These are phyloP conservation scores for Fusarium incarnatum DNA, from an alignment of 2,329 filamentous ascomycete species.

Conservation along the genomic window DNA sequence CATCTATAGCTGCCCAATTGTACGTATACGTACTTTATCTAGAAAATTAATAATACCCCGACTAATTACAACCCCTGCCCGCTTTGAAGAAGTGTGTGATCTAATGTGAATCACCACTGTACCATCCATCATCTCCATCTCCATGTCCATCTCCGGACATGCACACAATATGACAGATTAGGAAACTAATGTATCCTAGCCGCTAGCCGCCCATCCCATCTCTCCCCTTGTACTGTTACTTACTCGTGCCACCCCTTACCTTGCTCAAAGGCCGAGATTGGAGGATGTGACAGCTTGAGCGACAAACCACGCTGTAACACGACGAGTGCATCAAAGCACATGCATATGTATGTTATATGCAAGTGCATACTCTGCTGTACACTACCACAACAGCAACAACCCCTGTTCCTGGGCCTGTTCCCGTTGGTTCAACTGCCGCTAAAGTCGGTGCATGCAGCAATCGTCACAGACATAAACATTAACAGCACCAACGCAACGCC, in stretches of 20 bases:
- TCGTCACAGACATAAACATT: conserved; percentile 31
- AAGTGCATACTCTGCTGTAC: not conserved
- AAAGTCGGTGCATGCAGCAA: conserved; percentile 29
- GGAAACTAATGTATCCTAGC: conserved; percentile 30
- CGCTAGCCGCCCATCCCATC: conserved; percentile 22
- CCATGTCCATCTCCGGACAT: conserved; percentile 13
- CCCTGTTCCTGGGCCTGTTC: conserved; percentile 14
- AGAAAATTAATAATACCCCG: not conserved
- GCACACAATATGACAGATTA: conserved; percentile 29
- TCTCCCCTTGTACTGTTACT: not conserved
- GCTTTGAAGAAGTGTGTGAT: conserved; percentile 21
- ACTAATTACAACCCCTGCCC: conserved; percentile 27
- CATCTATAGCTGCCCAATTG: conserved; percentile 24
- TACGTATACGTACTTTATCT: not conserved
- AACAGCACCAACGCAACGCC: conserved; percentile 24
- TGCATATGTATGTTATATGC: conserved; percentile 23
- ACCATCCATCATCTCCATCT: not conserved
- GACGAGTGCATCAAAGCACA: conserved; percentile 18
- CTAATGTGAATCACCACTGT: conserved; percentile 22
- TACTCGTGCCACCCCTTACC: conserved; percentile 24
- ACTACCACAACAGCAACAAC: not conserved
- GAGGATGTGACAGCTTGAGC: conserved; percentile 33
- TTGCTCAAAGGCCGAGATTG: conserved; percentile 25
- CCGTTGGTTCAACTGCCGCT: conserved; percentile 33
- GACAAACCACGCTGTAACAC: conserved; percentile 27